Evolutionary conservation across 371 early-diverging fungal species (phyloP), one percentile per base, ranked within the genome.

Genomic region (Neoconidiobolus thromboides): DNA sequence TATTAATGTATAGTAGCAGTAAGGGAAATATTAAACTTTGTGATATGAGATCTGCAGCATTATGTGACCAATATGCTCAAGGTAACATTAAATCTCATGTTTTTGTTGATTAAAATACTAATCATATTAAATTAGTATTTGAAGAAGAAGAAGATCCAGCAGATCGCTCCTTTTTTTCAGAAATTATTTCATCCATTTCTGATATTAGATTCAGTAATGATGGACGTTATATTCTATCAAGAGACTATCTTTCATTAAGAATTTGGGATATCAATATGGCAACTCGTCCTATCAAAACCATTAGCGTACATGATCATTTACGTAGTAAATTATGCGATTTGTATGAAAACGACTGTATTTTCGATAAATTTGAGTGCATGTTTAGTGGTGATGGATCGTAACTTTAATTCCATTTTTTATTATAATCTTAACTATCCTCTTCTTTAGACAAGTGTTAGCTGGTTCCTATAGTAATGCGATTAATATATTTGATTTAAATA

Each of bases 221-320:
- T 70, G 98, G 98, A 3, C 81, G 94, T 38, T 95, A 96, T 69
- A 89, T 98, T 63, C 75, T 98, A 46, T 88, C 98, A 4, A 77
- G 98, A 41, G 98, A 98, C 67, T 98, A 96, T 67, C 75, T 96
- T 51, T 92, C 94, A 1, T 67, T 98, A 61, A 91, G 93, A 68
- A 80, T 98, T 60, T 98, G 98, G 98, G 98, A 98, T 71, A 80
- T 96, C 72, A 90, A 89, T 71, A 98, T 94, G 95, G 88, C 93
- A 60, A 81, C 70, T 48, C 76, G 82, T 65, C 98, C 98, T 2
- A 83, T 98, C 37, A 81, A 90, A 66, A 89, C 91, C 43, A 93
- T 98, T 71, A 82, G 79, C 65, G 88, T 96, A 44, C 96, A 96
- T 68, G 94, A 97, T 63, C 89, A 93, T 62, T 72, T 97, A 47